Percentiles rank a stretch among this genome's conserved stretches.
Evolutionary conservation across 2,329 filamentous ascomycete genomes (phyloP).

Genomic region (Monosporascus ibericus): DNA sequence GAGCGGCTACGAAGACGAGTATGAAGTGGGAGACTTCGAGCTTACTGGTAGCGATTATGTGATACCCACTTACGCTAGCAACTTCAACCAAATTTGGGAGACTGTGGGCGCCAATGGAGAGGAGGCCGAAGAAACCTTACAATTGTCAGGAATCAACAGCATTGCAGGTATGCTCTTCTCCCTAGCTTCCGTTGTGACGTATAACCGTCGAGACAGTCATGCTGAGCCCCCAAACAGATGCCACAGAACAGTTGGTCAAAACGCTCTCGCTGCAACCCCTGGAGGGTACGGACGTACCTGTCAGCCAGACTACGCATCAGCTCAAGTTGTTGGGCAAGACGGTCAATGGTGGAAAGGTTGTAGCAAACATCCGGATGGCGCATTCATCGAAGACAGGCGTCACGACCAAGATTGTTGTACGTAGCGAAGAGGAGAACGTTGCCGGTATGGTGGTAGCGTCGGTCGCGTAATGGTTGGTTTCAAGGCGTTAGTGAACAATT

Average conservation of each 20-base stretch:
- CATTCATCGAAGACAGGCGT: slow-evolving; percentile 89
- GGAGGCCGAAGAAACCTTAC: slow-evolving; percentile 85
- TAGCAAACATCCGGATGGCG: slow-evolving; percentile 84
- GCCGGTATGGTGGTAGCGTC: slow-evolving; percentile 78
- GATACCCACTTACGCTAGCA: slow-evolving; percentile 85
- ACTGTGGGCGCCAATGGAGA: slow-evolving; percentile 84
- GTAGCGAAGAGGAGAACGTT: slow-evolving; percentile 89
- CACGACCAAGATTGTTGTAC: slow-evolving; percentile 89
- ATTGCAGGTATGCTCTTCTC: slow-evolving; percentile 67
- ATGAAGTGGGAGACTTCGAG: slow-evolving; percentile 91
- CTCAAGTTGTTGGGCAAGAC: slow-evolving; percentile 97
- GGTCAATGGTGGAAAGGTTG: slow-evolving; percentile 81
- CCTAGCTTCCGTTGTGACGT: neutral
- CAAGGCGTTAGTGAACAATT: no score
- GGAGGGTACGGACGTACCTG: slow-evolving; percentile 85
- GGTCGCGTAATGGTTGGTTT: slow-evolving; percentile 55
- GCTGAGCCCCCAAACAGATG: slow-evolving; percentile 52
- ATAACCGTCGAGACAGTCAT: neutral
- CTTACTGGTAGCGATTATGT: slow-evolving; percentile 90
- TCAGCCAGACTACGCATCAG: slow-evolving; percentile 85
- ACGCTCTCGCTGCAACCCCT: slow-evolving; percentile 85
- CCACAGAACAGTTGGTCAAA: slow-evolving; percentile 84
- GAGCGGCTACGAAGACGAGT: slow-evolving; percentile 91
- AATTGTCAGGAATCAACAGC: slow-evolving; percentile 81
- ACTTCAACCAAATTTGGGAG: slow-evolving; percentile 94